These are phyloP conservation scores for Xylaria sp. DNA, from an alignment of 2,329 filamentous ascomycete genomes.

Conservation along the genomic window DNA sequence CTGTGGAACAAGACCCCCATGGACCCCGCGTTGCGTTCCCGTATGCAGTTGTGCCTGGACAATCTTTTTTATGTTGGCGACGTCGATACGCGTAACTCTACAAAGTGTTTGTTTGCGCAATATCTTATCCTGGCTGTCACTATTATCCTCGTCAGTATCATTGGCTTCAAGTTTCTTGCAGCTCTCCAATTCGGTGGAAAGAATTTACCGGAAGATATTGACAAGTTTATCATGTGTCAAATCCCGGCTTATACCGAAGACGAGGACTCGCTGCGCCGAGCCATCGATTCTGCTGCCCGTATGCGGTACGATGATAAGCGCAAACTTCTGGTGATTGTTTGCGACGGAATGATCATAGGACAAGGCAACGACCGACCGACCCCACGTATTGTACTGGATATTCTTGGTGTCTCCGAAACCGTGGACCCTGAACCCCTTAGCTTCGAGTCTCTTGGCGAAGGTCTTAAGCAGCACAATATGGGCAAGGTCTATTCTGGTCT, in stretches of 20 bases:
- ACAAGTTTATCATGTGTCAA: constrained; percentile 98
- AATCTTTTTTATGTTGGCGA: constrained; percentile 96
- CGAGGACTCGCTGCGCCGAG: constrained; percentile 94
- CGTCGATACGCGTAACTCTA: constrained; percentile 88
- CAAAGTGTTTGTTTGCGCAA: constrained; percentile 84
- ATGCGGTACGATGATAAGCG: constrained; percentile 99
- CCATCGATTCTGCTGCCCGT: constrained; percentile 92
- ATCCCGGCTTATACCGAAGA: constrained; percentile 98
- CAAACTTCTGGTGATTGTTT: constrained; percentile 91
- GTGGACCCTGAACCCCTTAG: constrained; percentile 95
- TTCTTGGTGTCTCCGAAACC: constrained; percentile 91
- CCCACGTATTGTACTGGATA: constrained; percentile 94
- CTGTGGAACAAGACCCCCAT: constrained; percentile 80
- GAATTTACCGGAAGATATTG: constrained; percentile 92
- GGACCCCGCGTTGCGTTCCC: constrained; percentile 62
- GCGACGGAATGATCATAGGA: constrained; percentile 99
- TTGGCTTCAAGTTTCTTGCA: constrained; percentile 96
- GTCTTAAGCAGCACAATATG: constrained; percentile 99
- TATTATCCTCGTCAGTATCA: constrained; percentile 79
- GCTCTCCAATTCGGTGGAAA: constrained; percentile 93
- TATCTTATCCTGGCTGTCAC: constrained; percentile 92
- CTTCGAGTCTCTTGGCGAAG: constrained; percentile 96
- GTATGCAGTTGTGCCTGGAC: constrained; percentile 86
- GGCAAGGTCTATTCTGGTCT: constrained; percentile 97
- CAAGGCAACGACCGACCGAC: constrained; percentile 97